Base-by-base conservation (phyloP, 768 basidiomycete genomes). In the Tricholoma matsutake region DNA sequence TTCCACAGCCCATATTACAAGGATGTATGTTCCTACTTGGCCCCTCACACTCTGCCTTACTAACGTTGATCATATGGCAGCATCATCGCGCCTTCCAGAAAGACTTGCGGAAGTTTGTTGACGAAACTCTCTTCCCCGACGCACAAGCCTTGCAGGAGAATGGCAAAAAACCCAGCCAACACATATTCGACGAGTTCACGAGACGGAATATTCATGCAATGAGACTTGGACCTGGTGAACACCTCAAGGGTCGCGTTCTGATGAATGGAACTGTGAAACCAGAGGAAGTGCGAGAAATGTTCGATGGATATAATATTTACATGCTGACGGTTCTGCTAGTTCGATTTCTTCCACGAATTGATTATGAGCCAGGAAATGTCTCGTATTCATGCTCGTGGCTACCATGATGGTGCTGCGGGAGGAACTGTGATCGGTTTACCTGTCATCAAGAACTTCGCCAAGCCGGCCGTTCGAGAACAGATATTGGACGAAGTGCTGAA, bases 211-310 rank as follows among this genome's bases (percentile, higher is more conserved):
- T 73, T 28, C 64, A 73, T 54, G 88, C 89, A 3, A 94, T 96
- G 93, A 82, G 92, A 22, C 71, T 93, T 61, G 94, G 94, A 32
- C 94, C 94, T 0, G 92, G 91, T 32, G 87, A 89, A 67, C 94
- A 95, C 67, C 76, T 96, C 45, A 81, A 92, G 66, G 94, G 94
- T 1, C 79, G 82, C 20, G 81, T 76, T 3, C 77, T 96, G 2
- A 86, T 92, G 80, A 82, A 79, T 59, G 94, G 90, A 2, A 67
- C 88, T 35, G 85, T 94, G 20, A 84, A 85, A 63, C 90, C 91
- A 1, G 91, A 93, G 71, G 83, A 89, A 75, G 87, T 86, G 6
- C 29, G 14, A 5, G 14, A 43, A 43, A 18, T 1, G 7, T 28
- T 14, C 28, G 6, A 14, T 28, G 16, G 1, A 31, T 29, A 14